A percentile compares a stretch with the other conserved stretches of the same genome.
phyloP scores from a whole-genome alignment of 2,329 filamentous ascomycete genomes.

The Fusarium sp. region DNA sequence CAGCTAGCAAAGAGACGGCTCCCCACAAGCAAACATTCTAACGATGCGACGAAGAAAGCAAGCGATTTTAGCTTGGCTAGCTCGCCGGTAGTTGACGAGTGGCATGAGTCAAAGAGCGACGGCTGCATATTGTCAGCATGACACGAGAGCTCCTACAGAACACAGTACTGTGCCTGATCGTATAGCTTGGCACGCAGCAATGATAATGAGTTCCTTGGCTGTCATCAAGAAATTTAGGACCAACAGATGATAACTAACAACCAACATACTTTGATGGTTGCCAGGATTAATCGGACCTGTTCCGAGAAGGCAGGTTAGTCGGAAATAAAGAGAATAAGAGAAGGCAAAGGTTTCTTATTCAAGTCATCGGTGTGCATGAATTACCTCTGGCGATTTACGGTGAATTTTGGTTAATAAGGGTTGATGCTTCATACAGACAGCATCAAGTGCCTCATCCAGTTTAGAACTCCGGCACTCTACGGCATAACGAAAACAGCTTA shows the following conservation, averaged over 20 bases:
- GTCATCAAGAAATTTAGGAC: background rate
- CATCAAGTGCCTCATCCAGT: background rate
- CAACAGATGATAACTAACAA: conserved; percentile 16
- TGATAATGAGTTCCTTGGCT: background rate
- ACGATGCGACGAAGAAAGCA: background rate
- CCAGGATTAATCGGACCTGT: conserved; percentile 26
- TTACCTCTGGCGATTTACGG: background rate
- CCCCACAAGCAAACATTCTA: background rate
- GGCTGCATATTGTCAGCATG: background rate
- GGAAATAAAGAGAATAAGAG: conserved; percentile 8
- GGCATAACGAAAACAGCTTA: background rate
- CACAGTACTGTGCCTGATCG: conserved; percentile 4
- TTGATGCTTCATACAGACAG: background rate
- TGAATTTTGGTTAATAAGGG: background rate
- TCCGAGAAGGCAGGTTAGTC: conserved; percentile 12
- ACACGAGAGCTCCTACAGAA: background rate
- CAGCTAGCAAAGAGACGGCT: background rate
- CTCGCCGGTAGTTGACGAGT: conserved; percentile 2
- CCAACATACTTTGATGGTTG: conserved; percentile 10
- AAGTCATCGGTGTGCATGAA: conserved; percentile 1
- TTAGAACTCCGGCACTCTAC: background rate
- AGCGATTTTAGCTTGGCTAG: background rate
- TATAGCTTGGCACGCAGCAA: conserved; percentile 3
- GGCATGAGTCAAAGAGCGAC: background rate
- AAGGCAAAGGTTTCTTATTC: background rate